Percentiles rank a stretch among this genome's conserved stretches.
These are phyloP conservation scores for Geotrichum citri-aurantii DNA, from an alignment of 1,139 yeast genomes.

Conservation along the genomic window DNA sequence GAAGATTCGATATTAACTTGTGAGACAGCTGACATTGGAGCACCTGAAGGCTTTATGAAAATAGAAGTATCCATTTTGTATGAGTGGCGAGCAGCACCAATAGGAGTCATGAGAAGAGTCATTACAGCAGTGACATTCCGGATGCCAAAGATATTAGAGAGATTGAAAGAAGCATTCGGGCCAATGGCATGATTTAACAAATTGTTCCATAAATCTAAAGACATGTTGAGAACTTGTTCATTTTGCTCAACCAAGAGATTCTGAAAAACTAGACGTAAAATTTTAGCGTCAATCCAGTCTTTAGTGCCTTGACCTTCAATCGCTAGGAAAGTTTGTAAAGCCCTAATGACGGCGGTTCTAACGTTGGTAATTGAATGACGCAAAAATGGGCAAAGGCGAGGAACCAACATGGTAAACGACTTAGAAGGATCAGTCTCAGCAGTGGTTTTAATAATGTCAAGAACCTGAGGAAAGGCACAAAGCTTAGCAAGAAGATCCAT, in stretches of 20 bases:
- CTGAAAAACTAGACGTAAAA: conserved; percentile 74
- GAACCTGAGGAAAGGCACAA: conserved; percentile 75
- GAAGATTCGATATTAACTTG: conserved; percentile 9
- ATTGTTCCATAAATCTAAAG: conserved; percentile 56
- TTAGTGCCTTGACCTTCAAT: conserved; percentile 55
- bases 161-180: conserved; percentile 16
- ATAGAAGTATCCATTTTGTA: conserved; percentile 74
- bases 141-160: conserved; percentile 9
- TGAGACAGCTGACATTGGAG: conserved; percentile 35
- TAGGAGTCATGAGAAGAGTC: conserved; percentile 80
- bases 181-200: conserved; percentile 38
- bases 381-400: conserved; percentile 84
- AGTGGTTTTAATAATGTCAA: conserved; percentile 61
- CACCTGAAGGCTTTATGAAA: conserved; percentile 78
- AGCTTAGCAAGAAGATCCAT: conserved; percentile 90
- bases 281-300: conserved; percentile 71
- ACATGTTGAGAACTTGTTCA: conserved; percentile 58
- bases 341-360: conserved; percentile 78
- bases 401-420: conserved; percentile 72
- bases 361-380: conserved; percentile 93
- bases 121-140: conserved; percentile 38
- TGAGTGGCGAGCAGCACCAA: conserved; percentile 86
- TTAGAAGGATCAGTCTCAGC: conserved; percentile 41
- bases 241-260: conserved; percentile 87
- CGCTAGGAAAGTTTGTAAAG: conserved; percentile 70